Conservation (phyloP, 176 grass and related monocot species). For the Bromus sterilis region DNA sequence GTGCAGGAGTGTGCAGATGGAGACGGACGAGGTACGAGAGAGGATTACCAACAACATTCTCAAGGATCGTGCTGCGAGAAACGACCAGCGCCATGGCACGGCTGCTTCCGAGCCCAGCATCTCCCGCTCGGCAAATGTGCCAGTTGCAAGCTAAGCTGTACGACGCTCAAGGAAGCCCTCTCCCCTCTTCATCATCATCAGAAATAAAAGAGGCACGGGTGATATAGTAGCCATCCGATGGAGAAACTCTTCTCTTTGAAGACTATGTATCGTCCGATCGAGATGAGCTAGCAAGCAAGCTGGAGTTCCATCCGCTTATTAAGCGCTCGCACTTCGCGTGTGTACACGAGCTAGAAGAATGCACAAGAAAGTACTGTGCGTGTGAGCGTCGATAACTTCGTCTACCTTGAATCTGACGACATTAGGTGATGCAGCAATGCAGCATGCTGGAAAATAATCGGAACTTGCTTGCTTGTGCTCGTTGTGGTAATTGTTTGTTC, state of each 20-base stretch:
- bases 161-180: not conserved
- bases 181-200: not conserved
- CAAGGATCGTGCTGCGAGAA: not conserved
- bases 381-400: not conserved
- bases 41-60: not conserved
- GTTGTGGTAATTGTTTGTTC: too few species aligned
- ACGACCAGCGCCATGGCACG: not conserved
- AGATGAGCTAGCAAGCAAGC: not conserved
- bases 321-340: not conserved
- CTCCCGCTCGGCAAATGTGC: conserved; percentile 10
- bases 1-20: conserved; percentile 40
- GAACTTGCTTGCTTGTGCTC: too few species aligned
- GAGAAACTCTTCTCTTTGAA: not conserved
- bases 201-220: not conserved
- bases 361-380: not conserved
- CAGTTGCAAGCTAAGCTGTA: conserved; percentile 18
- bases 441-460: not conserved
- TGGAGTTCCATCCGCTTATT: not conserved
- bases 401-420: not conserved
- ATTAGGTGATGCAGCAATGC: not conserved
- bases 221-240: not conserved
- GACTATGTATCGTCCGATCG: not conserved
- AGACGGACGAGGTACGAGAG: not conserved
- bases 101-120: not conserved
- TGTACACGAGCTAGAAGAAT: not conserved